These are phyloP conservation scores for Schizochytrium sp. DNA, from an alignment of 108 stramenopile genomes.

Conservation along the genomic window DNA sequence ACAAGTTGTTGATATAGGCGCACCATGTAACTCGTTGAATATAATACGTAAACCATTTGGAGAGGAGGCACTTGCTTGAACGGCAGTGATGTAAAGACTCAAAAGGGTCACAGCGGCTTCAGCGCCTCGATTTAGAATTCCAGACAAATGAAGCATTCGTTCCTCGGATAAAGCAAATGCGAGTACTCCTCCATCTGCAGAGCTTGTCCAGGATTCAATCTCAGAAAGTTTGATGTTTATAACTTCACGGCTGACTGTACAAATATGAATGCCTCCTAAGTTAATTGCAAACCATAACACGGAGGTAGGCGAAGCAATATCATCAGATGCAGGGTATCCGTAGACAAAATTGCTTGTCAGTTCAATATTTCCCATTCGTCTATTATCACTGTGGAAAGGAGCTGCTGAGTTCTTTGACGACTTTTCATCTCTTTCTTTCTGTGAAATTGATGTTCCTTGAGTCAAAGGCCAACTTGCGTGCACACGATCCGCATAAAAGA, in stretches of 20 bases:
- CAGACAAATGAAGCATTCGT: not conserved
- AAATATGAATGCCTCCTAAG: not conserved
- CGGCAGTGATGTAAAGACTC: not conserved
- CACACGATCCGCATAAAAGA: not conserved
- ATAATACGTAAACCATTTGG: not conserved
- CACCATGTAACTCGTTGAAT: not conserved
- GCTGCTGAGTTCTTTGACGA: too few relatives aligned
- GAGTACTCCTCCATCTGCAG: conserved; percentile 11
- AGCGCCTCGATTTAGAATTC: not conserved
- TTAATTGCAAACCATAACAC: not conserved
- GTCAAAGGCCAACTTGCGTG: not conserved
- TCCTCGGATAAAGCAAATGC: not conserved
- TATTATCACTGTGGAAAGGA: too few relatives aligned
- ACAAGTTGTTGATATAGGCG: not conserved
- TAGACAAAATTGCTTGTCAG: not conserved
- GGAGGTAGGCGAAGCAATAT: not conserved
- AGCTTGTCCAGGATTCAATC: not conserved
- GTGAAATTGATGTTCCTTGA: too few relatives aligned
- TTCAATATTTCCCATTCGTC: not conserved
- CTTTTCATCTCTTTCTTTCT: too few relatives aligned
- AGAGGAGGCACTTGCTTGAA: not conserved
- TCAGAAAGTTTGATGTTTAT: not conserved
- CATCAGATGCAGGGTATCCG: not conserved
- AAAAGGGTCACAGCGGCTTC: not conserved
- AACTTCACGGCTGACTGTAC: not conserved